A percentile compares a stretch with the other conserved stretches of the same genome.
These are phyloP conservation scores for Lathyrus oleraceus DNA, from an alignment of 306 rosid genomes.

Conservation along the genomic window DNA sequence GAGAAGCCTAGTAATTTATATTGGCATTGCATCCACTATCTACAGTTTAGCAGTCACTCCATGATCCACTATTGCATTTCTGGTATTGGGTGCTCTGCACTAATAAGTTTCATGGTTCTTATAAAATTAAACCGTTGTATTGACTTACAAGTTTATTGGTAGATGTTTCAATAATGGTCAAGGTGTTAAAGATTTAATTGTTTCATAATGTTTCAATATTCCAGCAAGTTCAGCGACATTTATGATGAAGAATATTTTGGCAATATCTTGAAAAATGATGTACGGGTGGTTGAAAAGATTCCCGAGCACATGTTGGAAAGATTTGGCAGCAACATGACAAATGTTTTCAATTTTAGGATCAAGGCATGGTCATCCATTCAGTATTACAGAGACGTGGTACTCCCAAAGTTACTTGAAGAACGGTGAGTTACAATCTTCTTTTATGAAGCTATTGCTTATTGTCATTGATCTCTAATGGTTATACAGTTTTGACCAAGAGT, in stretches of 20 bases:
- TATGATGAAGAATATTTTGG: constrained; percentile 84
- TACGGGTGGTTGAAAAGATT: constrained; percentile 73
- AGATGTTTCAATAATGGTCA: constrained; percentile 17
- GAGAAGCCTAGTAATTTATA: background rate
- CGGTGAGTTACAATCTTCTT: constrained; percentile 54
- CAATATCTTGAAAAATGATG: constrained; percentile 70
- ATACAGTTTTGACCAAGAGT: background rate
- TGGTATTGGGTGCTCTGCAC: background rate
- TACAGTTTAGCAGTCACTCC: background rate
- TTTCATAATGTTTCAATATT: constrained; percentile 37
- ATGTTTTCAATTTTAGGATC: constrained; percentile 92
- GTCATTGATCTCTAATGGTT: constrained; percentile 25
- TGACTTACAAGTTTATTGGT: background rate
- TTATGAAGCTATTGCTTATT: constrained; percentile 21
- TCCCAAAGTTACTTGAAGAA: constrained; percentile 92
- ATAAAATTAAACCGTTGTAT: constrained; percentile 11
- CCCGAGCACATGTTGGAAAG: constrained; percentile 92
- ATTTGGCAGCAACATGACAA: constrained; percentile 84
- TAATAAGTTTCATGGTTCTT: background rate
- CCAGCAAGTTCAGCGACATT: constrained; percentile 89
- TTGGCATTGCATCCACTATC: background rate
- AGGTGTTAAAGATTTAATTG: constrained; percentile 22
- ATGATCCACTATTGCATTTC: background rate
- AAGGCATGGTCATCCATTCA: constrained; percentile 90
- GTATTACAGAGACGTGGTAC: constrained; percentile 78